Base-by-base conservation (phyloP, 2,329 filamentous ascomycete genomes). In the Fusarium poae region DNA sequence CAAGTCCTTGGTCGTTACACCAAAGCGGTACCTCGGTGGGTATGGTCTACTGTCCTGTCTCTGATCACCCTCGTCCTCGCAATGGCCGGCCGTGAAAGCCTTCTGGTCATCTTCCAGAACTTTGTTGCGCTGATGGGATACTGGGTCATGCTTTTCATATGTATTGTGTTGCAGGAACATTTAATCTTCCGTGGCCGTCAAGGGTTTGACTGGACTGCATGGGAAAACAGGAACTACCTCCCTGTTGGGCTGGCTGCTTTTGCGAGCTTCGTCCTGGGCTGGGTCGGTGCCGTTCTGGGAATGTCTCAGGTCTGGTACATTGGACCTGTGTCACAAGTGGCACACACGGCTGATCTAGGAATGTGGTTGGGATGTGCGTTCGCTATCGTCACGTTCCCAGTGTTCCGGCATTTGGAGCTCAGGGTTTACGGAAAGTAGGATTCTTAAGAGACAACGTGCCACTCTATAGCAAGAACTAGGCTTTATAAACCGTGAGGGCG, bases 291-390 rank as follows among this genome's bases (percentile, higher is more conserved):
- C 2, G 77, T 89, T 3, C 84, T 87, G 0, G 84, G 85, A 9
- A 89, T 89, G 84, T 82, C 80, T 3, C 85, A 88, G 72, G 83
- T 81, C 2, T 89, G 86, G 86, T 89, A 84, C 55, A 82, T 83
- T 6, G 87, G 87, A 0, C 86, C 86, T 0, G 83, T 89, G 65
- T 86, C 86, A 0, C 75, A 79, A 73, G 79, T 86, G 30, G 88
- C 89, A 4, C 65, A 55, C 84, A 88, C 40, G 77, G 81, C 58
- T 73, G 81, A 78, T 27, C 81, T 79, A 50, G 87, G 86, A 21
- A 77, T 84, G 34, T 82, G 82, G 6, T 88, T 92, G 68, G 90
- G 92, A 76, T 76, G 92, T 48, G 90, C 83, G 0, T 92, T 92
- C 75, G 83, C 80, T 1, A 90, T 92, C 71, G 77, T 78, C 2